Evolutionary conservation across 2,329 filamentous ascomycete species (phyloP), one percentile per base, ranked within the genome.

Genomic region (Waltergamsia citrina): DNA sequence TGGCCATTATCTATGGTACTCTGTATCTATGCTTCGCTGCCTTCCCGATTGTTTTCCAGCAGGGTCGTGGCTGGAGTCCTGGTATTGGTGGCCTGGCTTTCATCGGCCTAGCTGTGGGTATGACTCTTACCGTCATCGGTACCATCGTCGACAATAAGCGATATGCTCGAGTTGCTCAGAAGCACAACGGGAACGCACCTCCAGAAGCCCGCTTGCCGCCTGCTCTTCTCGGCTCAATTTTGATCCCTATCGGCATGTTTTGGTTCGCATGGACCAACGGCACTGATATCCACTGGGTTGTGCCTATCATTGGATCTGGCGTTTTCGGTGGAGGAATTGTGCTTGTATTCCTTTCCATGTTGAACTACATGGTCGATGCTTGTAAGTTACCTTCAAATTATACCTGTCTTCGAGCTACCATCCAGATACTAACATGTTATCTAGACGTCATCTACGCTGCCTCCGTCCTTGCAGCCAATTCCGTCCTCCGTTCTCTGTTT

Each of bases 361-460:
- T 76, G 49, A 80, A 75, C 55, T 84, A 83, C 54, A 65, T 84
- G 10, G 72, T 84, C 40, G 81, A 84, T 47, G 60, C 74, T 6
- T 78, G 55, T 56, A 39, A 52, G 53, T 11, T 21, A 8, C 20
- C 6, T 23, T 6, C 16, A 6, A 22, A n/a, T 11, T 17, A 7
- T 17, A 14, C 25, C 23, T n/a, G 8, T 8, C 22, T 24, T 24
- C 29, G 23, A 23, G 20, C 6, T 17, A 8, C 15, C 12, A 6
- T n/a, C 4, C 30, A 24, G n/a, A n/a, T 24, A n/a, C 22, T 24
- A n/a, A 24, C 22, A 8, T n/a, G 8, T 8, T 24, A 8, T 8
- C n/a, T 24, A 57, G 52, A 85, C 53, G 78, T 79, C 33, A 81
- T 88, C 45, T 90, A 80, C 41, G 83, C 85, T 1, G 83, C 83